Evolutionary conservation across 768 basidiomycete genomes (phyloP), one percentile per base, ranked within the genome.

Genomic region (Polyporus arcularius): DNA sequence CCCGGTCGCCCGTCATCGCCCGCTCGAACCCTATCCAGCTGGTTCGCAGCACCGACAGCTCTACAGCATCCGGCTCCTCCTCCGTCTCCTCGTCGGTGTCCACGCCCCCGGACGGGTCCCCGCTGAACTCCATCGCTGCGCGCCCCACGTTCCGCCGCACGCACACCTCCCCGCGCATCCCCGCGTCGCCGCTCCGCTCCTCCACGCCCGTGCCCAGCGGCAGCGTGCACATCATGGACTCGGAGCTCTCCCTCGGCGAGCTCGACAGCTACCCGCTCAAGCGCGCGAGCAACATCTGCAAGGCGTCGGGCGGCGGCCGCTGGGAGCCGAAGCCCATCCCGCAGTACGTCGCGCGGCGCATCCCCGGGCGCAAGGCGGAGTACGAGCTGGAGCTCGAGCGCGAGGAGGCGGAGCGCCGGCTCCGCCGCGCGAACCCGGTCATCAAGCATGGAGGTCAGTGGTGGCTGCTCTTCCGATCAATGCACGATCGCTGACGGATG

Each of bases 241-340:
- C 54, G 10, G 67, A 67, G 57, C 62, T 65, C 4, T 60, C 60
- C 32, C 60, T 65, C 2, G 89, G 89, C 61, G 88, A 89, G 70
- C 80, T 92, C 31, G 85, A 86, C 53, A 81, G 87, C 1, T 92
- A 92, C 65, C 90, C 90, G 2, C 82, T 92, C 21, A 79, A 82
- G 45, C 83, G 85, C 57, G 82, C 85, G 3, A 84, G 82, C 66
- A 76, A 82, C 51, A 79, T 90, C 14, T 93, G 90, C 76, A 93
- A 92, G 67, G 87, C 86, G 1, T 83, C 84, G 18, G 90, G 91
- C 48, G 89, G 89, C 14, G 90, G 90, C 15, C 84, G 91, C 38
- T 92, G 90, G 90, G 82, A 84, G 64, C 90, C 91, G 38, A 87
- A 86, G 67, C 80, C 79, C 32, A 72, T 74, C 11, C 69, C 63